Percentiles rank a stretch among this genome's conserved stretches.
These are phyloP conservation scores for Paracoccidioides brasiliensis DNA, from an alignment of 2,329 filamentous ascomycete species.

Conservation along the genomic window DNA sequence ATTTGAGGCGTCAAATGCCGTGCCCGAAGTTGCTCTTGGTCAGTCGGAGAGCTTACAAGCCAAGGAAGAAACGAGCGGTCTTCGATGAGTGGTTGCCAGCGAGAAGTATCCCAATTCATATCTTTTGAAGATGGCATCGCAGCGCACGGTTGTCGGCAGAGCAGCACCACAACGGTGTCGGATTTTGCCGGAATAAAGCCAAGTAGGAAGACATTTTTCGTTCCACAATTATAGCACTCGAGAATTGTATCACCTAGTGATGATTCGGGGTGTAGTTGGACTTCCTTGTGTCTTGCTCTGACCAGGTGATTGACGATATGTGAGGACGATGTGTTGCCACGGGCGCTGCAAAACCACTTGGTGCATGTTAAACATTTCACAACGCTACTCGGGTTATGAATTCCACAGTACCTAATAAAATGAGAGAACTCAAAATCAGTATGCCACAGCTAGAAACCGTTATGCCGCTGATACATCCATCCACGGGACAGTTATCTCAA, in stretches of 20 bases:
- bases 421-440: conserved; percentile 5
- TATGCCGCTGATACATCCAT: not conserved
- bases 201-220: conserved; percentile 96
- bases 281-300: conserved; percentile 94
- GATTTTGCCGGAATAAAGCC: conserved; percentile 98
- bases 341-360: conserved; percentile 98
- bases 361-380: conserved; percentile 92
- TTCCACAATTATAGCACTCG: conserved; percentile 98
- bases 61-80: conserved; percentile 89
- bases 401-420: conserved; percentile 70
- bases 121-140: conserved; percentile 93
- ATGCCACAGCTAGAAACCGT: conserved; percentile 6
- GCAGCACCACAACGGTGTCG: conserved; percentile 89
- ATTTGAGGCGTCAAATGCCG: conserved; percentile 86
- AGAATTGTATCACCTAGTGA: conserved; percentile 89
- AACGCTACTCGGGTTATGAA: conserved; percentile 87
- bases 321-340: conserved; percentile 89
- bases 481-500: conserved; percentile 1
- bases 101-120: conserved; percentile 98
- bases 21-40: conserved; percentile 90
- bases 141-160: conserved; percentile 93
- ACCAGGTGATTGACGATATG: conserved; percentile 98
- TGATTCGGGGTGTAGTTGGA: conserved; percentile 87
- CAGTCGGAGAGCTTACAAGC: conserved; percentile 79
- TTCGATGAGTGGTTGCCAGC: conserved; percentile 95